Evolutionary conservation across 148 eudicot genomes (phyloP), one percentile per base, ranked within the genome.

Genomic region (Pouteria glomerata): DNA sequence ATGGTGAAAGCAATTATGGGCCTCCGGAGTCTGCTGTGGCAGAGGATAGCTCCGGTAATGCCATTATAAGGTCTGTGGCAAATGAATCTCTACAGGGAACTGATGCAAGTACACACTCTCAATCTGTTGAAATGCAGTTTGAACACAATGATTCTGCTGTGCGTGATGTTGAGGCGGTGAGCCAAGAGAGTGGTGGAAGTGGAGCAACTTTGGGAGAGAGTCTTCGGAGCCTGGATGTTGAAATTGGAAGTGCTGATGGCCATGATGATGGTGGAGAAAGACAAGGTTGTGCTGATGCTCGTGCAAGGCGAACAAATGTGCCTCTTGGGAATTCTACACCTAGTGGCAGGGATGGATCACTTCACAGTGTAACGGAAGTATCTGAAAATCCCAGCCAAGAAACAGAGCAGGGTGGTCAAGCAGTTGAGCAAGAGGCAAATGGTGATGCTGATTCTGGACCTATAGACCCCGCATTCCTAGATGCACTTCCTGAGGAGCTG

Each of bases 131-230:
- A 68, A 82, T 87, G 94, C 97, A 91, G 71, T 85, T 86, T 74
- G 97, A 91, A 27, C 88, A 86, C 23, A 82, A 52, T 71, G 97
- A 91, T 82, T 78, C 77, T 21, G 73, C 76, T 67, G 81, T 78
- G 31, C 84, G 97, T 42, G 99, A 95, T 85, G 90, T 91, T 66
- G 99, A 91, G 80, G 97, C 97, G 64, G 92, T 91, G 56, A 95
- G 99, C 79, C 99, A 91, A 77, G 97, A 91, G 78, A 95, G 99
- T 71, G 85, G 99, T 77, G 99, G 92, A 74, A 95, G 99, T 82
- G 97, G 99, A 50, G 99, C 99, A n/a, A 95, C 99, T 60, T 73
- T 95, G 74, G 99, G 97, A 48, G 99, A 95, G 83, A 95, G 99
- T 74, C 88, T 95, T 51, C 85, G 97, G 6, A 95, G 99, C 85